Base-by-base conservation (phyloP, 225 moss, liverwort and hornwort genomes). In the Straminergon stramineum region DNA sequence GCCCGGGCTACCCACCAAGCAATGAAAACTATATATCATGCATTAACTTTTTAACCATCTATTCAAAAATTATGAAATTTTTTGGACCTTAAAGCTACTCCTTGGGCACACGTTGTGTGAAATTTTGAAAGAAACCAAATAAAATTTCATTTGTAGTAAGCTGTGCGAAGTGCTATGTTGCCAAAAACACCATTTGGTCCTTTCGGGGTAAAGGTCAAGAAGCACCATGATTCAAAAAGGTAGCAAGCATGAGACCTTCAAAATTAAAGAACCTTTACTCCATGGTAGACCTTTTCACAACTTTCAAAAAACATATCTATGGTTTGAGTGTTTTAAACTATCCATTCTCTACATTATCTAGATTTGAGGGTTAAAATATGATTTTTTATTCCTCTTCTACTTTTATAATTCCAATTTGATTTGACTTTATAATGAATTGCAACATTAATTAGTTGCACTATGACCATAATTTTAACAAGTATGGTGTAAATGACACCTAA, bases 241-340 rank as follows among this genome's bases (percentile, higher is more conserved):
- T 13, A n/a, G 7, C 4, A 23, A 39, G 2, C 22, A 23, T 2
- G 13, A 39, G 7, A 69, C 13, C 23, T 68, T 68, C n/a, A 23
- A 22, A 48, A 48, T 48, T 48, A 48, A 13, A 69, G 13, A 69
- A 7, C 14, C 20, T 69, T n/a, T 13, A n/a, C 13, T 28, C 17
- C 10, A 45, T 74, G 0, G 0, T 45, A 74, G 17, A 45, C 45
- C 10, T 43, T 43, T 48, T 74, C 3, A 17, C 5, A 74, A 0
- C 28, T 73, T 45, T 28, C 27, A 21, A 2, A 28, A 28, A 28
- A 27, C 8, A 10, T 45, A 31, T 48, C 1, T 11, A 48, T 18
- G 7, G 2, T 0, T 18, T 48, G 10, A 30, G 4, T 4, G 0
- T 30, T 27, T 27, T 11, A 51, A 51, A 51, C 18, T 51, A 48